Evolutionary conservation across 805 yeast genomes (phyloP).

Genomic region (Zygotorulaspora sp.): DNA sequence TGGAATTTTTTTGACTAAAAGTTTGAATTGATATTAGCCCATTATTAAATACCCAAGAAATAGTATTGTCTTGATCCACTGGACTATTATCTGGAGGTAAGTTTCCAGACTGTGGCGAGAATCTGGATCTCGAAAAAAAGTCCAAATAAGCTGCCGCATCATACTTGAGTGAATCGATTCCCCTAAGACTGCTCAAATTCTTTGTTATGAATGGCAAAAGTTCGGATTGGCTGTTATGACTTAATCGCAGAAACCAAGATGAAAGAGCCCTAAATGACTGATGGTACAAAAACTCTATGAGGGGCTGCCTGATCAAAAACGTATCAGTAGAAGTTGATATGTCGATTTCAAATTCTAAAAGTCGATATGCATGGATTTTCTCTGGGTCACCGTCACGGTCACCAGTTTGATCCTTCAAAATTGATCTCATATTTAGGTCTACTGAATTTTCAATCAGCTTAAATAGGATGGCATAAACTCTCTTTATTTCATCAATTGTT

Average conservation of each 20-base stretch:
- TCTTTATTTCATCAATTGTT: slow-evolving; percentile 68
- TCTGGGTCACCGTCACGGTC: background rate
- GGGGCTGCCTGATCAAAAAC: slow-evolving; percentile 43
- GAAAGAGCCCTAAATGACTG: slow-evolving; percentile 66
- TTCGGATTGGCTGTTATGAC: slow-evolving; percentile 51
- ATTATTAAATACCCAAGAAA: slow-evolving; percentile 9
- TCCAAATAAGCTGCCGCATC: slow-evolving; percentile 63
- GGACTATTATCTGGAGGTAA: slow-evolving; percentile 1
- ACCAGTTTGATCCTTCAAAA: slow-evolving; percentile 2
- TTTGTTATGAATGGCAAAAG: slow-evolving; percentile 60
- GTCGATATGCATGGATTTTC: background rate
- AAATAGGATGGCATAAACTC: slow-evolving; percentile 81
- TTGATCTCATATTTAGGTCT: slow-evolving; percentile 38
- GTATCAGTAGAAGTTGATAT: slow-evolving; percentile 50
- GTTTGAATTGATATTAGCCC: slow-evolving; percentile 11
- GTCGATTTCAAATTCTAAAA: slow-evolving; percentile 50
- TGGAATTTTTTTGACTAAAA: background rate
- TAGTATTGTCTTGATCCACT: slow-evolving; percentile 1
- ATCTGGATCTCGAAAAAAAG: slow-evolving; percentile 61
- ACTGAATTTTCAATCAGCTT: slow-evolving; percentile 68
- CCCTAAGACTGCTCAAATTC: slow-evolving; percentile 45
- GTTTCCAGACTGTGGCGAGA: slow-evolving; percentile 31
- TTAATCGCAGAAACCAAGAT: slow-evolving; percentile 66
- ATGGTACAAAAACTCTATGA: slow-evolving; percentile 57
- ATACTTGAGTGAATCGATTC: slow-evolving; percentile 37